Evolutionary conservation across 306 rosid species (phyloP), one percentile per base, ranked within the genome.

Genomic region (Boehmeria nivea): DNA sequence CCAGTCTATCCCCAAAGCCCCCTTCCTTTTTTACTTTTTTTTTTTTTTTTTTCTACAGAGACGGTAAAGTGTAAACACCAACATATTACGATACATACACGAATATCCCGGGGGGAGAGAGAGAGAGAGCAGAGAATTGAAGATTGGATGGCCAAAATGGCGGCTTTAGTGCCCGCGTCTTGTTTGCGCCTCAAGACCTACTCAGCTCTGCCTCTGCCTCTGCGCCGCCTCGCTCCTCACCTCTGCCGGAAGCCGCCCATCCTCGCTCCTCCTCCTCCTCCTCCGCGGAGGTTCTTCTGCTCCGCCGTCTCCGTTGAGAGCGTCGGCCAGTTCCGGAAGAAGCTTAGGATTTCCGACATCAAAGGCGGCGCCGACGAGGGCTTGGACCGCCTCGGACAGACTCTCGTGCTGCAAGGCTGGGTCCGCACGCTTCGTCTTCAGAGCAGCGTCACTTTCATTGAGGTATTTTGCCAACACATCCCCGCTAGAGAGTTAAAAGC

Each of bases 391-490:
- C 39, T 86, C 52, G 95, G 94, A 14, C 82, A 75, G 63, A 70
- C 66, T 43, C 64, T 87, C 15, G 69, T 78, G 33, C 72, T 87
- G 11, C 63, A 45, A 19, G 94, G 98, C 12, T 87, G 95, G 98
- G 98, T 90, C 36, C 88, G 95, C 24, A 90, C 95, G 12, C 77
- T 90, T 60, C 80, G 98, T 23, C 54, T 68, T 61, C 95, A 90
- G 72, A 84, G 94, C 42, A 84, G 78, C 39, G 83, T 87, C 50
- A 82, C 89, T 22, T 90, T 90, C 79, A 54, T 86, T 17, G 98
- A 90, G 94, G 98, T 87, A 57, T 17, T n/a, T n/a, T n/a, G n/a
- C n/a, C n/a, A 11, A 6, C 5, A 37, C 16, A 12, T 6, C 17
- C 11, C 27, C 13, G 22, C 16, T 40, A 6, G 52, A 47, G 3